Base-by-base conservation (phyloP, 2,329 filamentous ascomycete genomes). In the Iodosphaeria phyllophila region DNA sequence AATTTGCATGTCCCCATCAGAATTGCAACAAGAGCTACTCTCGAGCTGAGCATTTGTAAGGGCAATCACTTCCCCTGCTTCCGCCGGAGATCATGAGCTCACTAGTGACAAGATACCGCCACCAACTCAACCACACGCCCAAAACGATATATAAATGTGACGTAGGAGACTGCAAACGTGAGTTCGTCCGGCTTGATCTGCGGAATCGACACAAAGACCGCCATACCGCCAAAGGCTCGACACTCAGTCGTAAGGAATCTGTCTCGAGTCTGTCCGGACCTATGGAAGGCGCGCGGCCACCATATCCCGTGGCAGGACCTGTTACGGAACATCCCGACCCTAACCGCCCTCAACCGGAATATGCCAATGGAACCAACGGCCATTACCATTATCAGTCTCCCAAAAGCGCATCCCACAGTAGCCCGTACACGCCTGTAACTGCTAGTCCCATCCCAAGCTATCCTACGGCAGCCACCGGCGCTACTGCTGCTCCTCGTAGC, bases 1-100 rank as follows among this genome's bases (percentile, higher is more conserved):
- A 73, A 41, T 86, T 83, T 34, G 74, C 78, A 41, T 98, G 89
- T 44, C 74, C 76, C 5, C 70, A 82, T 30, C 73, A 79, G 35
- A 80, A 76, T 19, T 98, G 89, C 41, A 84, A 82, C 20, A 98
- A 93, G 59, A 91, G 76, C 45, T 98, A 98, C 48, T 93, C 86
- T 14, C 69, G 89, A 44, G 86, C 89, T 6, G 89, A 95, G 52
- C 89, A 98, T 56, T 58, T 98, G 56, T 93, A 67, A 61, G 62
- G 57, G 51, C 12, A 15, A 3, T n/a, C 14, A 14, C 13, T n/a
- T 14, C 6, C 14, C 19, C 7, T 18, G 8, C 4, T 17, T 16
- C 5, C 6, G n/a, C n/a, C n/a, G 12, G 7, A 17, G 6, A 22
- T 15, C 9, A 8, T 6, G 13, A n/a, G 28, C 42, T 48, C 30